These are phyloP conservation scores for Tulasnella sp. DNA, from an alignment of 768 basidiomycete species.

Conservation along the genomic window DNA sequence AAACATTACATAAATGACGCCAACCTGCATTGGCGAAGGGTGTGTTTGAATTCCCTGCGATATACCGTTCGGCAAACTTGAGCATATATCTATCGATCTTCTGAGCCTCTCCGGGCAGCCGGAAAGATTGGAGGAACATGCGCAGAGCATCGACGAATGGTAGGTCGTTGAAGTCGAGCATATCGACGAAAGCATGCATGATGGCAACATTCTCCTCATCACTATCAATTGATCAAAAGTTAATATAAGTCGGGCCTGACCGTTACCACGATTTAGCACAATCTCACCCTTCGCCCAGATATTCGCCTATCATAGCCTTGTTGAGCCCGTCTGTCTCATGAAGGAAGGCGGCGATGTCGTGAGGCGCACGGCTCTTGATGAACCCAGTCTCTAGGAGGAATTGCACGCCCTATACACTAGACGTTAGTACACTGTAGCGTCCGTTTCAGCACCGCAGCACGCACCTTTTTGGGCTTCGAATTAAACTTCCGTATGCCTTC, in stretches of 20 bases:
- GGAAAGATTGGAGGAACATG: constrained; percentile 86
- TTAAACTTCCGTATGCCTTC: constrained; percentile 98
- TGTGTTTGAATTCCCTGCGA: constrained; percentile 74
- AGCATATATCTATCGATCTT: constrained; percentile 99
- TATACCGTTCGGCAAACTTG: constrained; percentile 96
- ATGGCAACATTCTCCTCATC: constrained; percentile 81
- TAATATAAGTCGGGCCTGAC: neutral
- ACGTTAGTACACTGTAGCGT: neutral
- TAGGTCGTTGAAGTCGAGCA: constrained; percentile 72
- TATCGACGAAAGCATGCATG: constrained; percentile 97
- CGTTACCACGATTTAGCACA: neutral
- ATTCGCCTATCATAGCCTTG: constrained; percentile 96
- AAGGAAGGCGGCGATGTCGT: constrained; percentile 76
- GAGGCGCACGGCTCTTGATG: constrained; percentile 58
- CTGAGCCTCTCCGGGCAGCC: constrained; percentile 92
- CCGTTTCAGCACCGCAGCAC: constrained; percentile 22
- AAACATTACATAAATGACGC: constrained; percentile 20
- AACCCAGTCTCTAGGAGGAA: constrained; percentile 84
- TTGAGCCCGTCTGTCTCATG: constrained; percentile 83
- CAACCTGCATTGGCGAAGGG: constrained; percentile 88
- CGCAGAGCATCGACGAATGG: constrained; percentile 86
- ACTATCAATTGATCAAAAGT: constrained; percentile 34
- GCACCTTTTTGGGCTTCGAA: constrained; percentile 91
- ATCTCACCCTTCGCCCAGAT: constrained; percentile 88
- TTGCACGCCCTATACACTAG: constrained; percentile 57